These are phyloP conservation scores for Ophiocordyceps australis DNA, from an alignment of 2,329 filamentous ascomycete genomes.

Conservation along the genomic window DNA sequence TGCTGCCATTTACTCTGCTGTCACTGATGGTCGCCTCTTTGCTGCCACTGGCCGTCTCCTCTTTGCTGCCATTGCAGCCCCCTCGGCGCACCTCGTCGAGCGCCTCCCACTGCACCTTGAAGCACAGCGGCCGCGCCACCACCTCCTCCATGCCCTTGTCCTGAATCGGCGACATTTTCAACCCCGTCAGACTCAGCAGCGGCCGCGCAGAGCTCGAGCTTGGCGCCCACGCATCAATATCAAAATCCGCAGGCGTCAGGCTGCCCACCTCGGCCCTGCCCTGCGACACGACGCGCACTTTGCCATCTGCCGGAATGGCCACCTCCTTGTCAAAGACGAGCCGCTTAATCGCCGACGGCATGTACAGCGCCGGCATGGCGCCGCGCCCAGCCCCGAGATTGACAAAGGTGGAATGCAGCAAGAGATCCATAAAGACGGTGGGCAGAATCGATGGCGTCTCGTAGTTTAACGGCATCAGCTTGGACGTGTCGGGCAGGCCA, in stretches of 20 bases:
- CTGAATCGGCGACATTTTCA: slow-evolving; percentile 21
- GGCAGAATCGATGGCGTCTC: slow-evolving; percentile 25
- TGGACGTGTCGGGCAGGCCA: slow-evolving; percentile 21
- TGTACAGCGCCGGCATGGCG: slow-evolving; percentile 14
- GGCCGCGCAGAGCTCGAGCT: slow-evolving; percentile 7
- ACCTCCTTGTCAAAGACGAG: slow-evolving; percentile 10
- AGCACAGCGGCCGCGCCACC: slow-evolving; percentile 17
- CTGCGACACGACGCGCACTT: slow-evolving; percentile 9
- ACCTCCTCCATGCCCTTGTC: slow-evolving; percentile 9
- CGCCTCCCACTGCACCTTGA: slow-evolving; percentile 25
- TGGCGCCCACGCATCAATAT: slow-evolving; percentile 15
- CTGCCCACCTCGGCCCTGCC: slow-evolving; percentile 7
- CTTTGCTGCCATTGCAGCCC: slow-evolving; percentile 2
- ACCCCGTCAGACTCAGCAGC: slow-evolving; percentile 16
- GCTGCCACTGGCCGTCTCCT: slow-evolving; percentile 1
- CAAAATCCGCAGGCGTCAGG: slow-evolving; percentile 13
- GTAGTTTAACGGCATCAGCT: slow-evolving; percentile 23
- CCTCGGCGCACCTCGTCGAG: slow-evolving; percentile 4
- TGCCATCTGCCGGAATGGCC: slow-evolving; percentile 9
- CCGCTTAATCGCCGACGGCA: slow-evolving; percentile 14
- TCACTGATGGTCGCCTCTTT: slow-evolving; percentile 1
- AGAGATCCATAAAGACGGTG: slow-evolving; percentile 24
- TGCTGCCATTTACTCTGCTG: background rate
- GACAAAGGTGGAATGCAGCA: slow-evolving; percentile 20
- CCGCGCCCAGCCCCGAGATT: slow-evolving; percentile 15